phyloP scores from a whole-genome alignment of 352 stramenopile species.

The Globisporangium yorkense region DNA sequence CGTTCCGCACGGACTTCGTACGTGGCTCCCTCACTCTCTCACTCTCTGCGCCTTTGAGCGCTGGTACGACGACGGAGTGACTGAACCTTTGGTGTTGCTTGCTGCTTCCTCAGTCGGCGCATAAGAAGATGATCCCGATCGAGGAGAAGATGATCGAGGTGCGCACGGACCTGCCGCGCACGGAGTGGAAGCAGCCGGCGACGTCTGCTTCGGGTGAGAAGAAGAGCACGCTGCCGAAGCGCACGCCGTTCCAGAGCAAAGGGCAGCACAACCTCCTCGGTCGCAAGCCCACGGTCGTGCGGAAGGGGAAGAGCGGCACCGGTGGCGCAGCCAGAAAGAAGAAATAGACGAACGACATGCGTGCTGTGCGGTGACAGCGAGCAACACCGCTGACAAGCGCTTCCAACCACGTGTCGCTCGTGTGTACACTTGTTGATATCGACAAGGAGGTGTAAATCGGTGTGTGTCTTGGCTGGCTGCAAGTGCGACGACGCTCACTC shows the following conservation, averaged over 20 bases:
- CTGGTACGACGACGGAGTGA: background rate
- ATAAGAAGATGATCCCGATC: slow-evolving; percentile 63
- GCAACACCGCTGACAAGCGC: background rate
- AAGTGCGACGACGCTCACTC: background rate
- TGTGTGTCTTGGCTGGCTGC: no score
- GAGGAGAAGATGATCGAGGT: slow-evolving; percentile 52
- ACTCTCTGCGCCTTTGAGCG: background rate
- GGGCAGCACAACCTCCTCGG: slow-evolving; percentile 26
- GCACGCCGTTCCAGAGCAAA: slow-evolving; percentile 13
- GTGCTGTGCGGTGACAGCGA: background rate
- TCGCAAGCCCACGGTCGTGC: slow-evolving; percentile 17
- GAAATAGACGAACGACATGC: slow-evolving; percentile 19
- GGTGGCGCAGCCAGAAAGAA: slow-evolving; percentile 13
- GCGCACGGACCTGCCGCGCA: slow-evolving; percentile 61
- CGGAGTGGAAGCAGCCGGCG: slow-evolving; percentile 39
- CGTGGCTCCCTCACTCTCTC: slow-evolving; percentile 4
- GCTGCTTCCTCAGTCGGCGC: slow-evolving; percentile 34
- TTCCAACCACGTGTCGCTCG: background rate
- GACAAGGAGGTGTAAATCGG: background rate
- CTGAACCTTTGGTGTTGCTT: background rate
- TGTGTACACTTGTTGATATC: background rate
- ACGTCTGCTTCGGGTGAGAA: slow-evolving; percentile 17
- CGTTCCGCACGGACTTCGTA: slow-evolving; percentile 77
- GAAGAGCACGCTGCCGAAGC: slow-evolving; percentile 22
- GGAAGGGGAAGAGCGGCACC: slow-evolving; percentile 6